Base-by-base conservation (phyloP, 176 grass and related monocot species). In the Urochloa ruziziensis region DNA sequence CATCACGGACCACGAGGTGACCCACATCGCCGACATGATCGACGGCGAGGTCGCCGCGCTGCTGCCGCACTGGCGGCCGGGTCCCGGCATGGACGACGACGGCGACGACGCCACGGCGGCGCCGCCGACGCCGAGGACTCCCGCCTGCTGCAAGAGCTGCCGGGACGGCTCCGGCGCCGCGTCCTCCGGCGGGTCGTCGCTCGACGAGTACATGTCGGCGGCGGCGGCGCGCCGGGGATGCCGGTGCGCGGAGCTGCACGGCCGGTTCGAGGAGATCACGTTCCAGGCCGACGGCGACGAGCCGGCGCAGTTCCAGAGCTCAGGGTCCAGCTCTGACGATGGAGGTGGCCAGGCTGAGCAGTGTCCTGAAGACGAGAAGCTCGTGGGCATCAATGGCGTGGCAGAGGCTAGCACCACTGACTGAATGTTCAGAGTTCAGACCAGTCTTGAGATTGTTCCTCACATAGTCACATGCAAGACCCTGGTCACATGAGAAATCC, bases 1-100 rank as follows among this genome's bases (percentile, higher is more conserved):
- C 80, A 97, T 97, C 48, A 97, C 85, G 1, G 94, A 97, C 62
- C 90, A 97, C 52, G 94, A 97, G 84, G 94, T 94, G 16, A 94
- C 91, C 1, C 84, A 83, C 84, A 90, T 97, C 86, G 94, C 94
- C 33, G 91, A 88, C 34, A 90, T 97, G 82, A 97, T 97, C 80
- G 91, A 97, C 79, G 83, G 79, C 59, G 89, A 90, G 85, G 82
- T 97, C 33, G 74, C 17, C 4, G 51, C 62, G 52, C 84, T 97
- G 47, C 89, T 97, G 58, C 91, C 94, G 0, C 79, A 78, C 16
- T 97, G 94, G 94, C 90, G 37, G 68, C 82, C 87, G 0, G 89
- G 91, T 47, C 79, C 89, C 7, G 79, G 82, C 37, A 82, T 88
- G 70, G 52, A 90, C 17, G 85, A 65, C 34, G 80, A 44, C 5